Percentiles rank a stretch among this genome's conserved stretches.
phyloP scores from a whole-genome alignment of 345 rosid species.

The Pseudoturritis turrita region DNA sequence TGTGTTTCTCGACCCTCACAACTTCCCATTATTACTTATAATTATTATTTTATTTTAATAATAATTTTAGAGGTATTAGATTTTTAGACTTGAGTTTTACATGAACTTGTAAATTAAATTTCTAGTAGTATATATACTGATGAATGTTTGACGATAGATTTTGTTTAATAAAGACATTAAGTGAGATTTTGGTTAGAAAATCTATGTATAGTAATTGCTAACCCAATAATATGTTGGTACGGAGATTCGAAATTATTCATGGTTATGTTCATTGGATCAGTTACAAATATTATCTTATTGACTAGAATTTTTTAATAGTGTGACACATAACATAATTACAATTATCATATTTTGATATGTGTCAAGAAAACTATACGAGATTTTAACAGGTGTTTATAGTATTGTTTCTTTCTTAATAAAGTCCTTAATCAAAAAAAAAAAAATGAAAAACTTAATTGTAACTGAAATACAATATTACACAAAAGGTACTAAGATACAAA shows the following conservation, averaged over 20 bases:
- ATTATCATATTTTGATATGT: neutral
- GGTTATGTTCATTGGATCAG: neutral
- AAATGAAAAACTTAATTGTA: neutral
- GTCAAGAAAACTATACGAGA: neutral
- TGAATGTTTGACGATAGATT: neutral
- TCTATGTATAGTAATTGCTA: neutral
- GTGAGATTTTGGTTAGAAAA: neutral
- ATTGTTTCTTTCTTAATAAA: neutral
- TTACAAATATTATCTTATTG: slow-evolving; percentile 5
- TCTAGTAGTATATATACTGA: slow-evolving; percentile 3
- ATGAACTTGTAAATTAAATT: neutral
- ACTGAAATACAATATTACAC: neutral
- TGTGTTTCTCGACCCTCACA: slow-evolving; percentile 18
- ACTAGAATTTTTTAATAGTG: neutral
- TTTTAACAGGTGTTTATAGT: neutral
- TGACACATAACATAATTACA: neutral
- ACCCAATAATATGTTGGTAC: neutral
- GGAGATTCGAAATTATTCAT: neutral
- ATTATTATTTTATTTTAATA: neutral
- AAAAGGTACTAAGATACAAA: neutral
- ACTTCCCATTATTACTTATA: slow-evolving; percentile 8
- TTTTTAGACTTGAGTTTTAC: neutral
- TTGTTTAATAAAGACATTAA: slow-evolving; percentile 7
- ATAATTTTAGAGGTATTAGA: neutral
- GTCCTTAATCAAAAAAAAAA: neutral